Conservation (phyloP, 495 filamentous ascomycete species). For the Bombardia bombarda region DNA sequence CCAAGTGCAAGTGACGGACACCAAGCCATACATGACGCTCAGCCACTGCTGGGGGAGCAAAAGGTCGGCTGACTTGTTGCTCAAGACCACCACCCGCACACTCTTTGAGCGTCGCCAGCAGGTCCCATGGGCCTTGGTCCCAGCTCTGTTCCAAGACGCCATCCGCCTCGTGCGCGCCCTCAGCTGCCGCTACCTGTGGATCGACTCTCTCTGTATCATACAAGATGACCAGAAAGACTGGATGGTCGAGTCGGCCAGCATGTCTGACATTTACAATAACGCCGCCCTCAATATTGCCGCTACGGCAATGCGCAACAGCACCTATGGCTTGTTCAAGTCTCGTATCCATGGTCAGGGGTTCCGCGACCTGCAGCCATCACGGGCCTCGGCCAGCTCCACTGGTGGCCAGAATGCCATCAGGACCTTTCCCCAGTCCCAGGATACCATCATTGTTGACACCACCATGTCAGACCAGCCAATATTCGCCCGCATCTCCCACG, state of each 20-base stretch:
- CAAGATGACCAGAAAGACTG: slow-evolving; percentile 25
- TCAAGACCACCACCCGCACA: slow-evolving; percentile 5
- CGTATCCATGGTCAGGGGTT: slow-evolving; percentile 21
- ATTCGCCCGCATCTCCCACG: slow-evolving; percentile 6
- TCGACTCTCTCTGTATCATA: too few relatives aligned
- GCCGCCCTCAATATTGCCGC: slow-evolving; percentile 9
- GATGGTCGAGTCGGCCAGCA: slow-evolving; percentile 8
- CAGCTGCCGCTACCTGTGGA: slow-evolving; percentile 25
- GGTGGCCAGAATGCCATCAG: neutral
- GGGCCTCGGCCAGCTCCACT: too few relatives aligned
- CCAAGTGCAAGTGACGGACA: neutral
- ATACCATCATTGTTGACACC: slow-evolving; percentile 14
- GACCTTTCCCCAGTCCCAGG: too few relatives aligned
- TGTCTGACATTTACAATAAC: slow-evolving; percentile 6
- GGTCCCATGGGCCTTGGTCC: slow-evolving; percentile 8
- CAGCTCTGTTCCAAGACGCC: slow-evolving; percentile 5
- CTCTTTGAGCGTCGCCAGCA: slow-evolving; percentile 2
- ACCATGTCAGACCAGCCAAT: neutral
- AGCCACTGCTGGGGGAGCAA: slow-evolving; percentile 16
- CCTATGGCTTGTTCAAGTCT: slow-evolving; percentile 1
- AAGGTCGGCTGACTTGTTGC: neutral
- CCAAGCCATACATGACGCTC: slow-evolving; percentile 9
- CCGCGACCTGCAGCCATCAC: slow-evolving; percentile 2
- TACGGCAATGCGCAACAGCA: slow-evolving; percentile 10
- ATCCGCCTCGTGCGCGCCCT: slow-evolving; percentile 3